These are phyloP conservation scores for Babesia bovis DNA, from an alignment of 169 alveolate species.

Conservation along the genomic window DNA sequence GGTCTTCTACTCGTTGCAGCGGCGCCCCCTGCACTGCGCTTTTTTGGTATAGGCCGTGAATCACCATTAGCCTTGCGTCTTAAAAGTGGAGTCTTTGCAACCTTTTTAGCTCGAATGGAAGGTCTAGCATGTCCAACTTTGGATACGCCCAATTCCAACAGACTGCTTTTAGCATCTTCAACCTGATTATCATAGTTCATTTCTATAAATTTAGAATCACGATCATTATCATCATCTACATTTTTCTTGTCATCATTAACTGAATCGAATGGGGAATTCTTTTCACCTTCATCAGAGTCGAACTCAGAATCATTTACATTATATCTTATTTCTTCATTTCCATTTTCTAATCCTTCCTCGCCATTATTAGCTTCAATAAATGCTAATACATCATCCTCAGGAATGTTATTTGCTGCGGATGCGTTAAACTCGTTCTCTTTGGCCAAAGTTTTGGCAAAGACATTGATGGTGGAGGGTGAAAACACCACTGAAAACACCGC, in stretches of 20 bases:
- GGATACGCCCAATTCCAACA: neutral
- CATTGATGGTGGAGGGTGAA: neutral
- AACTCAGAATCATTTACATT: neutral
- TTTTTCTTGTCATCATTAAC: neutral
- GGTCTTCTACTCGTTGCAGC: no score
- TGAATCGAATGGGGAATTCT: constrained; percentile 3
- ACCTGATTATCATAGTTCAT: no score
- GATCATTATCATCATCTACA: neutral
- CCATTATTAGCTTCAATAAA: neutral
- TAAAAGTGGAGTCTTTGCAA: no score
- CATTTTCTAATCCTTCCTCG: no score
- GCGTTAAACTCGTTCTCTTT: neutral
- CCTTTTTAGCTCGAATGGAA: neutral
- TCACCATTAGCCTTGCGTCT: no score
- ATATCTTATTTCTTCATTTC: neutral
- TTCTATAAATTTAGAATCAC: constrained; percentile 10
- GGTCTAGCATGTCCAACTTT: neutral
- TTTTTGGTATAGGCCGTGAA: no score
- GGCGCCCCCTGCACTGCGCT: no score
- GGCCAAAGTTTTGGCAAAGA: neutral
- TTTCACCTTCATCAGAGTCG: neutral
- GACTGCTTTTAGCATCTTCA: neutral
- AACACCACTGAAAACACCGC: neutral
- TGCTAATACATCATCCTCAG: no score
- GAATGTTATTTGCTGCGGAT: neutral